A percentile compares a stretch with the other conserved stretches of the same genome.
phyloP scores from a whole-genome alignment of 2,329 filamentous ascomycete genomes.

The Monosporascus cannonballus region DNA sequence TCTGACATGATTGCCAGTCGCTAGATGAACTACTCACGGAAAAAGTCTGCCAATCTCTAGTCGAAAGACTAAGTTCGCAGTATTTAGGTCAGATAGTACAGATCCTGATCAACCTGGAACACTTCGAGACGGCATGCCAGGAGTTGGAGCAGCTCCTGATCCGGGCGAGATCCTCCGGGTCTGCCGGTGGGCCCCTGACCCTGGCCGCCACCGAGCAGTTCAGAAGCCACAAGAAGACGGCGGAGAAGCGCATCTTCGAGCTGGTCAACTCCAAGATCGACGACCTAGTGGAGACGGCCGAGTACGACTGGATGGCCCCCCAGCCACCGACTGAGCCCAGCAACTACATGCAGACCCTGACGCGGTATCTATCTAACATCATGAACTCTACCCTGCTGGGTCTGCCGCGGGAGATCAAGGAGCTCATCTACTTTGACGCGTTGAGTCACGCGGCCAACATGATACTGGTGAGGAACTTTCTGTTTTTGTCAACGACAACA shows the following conservation, averaged over 20 bases:
- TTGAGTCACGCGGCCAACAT: constrained; percentile 83
- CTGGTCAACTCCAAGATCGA: constrained; percentile 98
- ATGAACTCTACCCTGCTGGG: constrained; percentile 93
- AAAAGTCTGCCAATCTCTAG: constrained; percentile 85
- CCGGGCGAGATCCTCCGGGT: constrained; percentile 74
- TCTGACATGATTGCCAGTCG: constrained; percentile 44
- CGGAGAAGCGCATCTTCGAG: constrained; percentile 96
- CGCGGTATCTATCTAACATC: constrained; percentile 87
- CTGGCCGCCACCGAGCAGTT: constrained; percentile 83
- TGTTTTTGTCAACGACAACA: too few species aligned
- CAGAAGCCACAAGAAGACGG: constrained; percentile 84
- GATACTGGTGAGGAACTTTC: constrained; percentile 56
- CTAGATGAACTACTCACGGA: constrained; percentile 91
- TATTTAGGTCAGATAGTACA: constrained; percentile 98
- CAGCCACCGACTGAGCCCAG: constrained; percentile 66
- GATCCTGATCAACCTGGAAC: constrained; percentile 94
- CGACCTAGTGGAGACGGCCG: constrained; percentile 91
- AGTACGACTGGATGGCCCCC: constrained; percentile 77
- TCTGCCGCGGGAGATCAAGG: constrained; percentile 92
- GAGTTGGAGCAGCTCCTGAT: constrained; percentile 85
- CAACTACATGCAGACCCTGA: constrained; percentile 93
- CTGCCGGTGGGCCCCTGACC: constrained; percentile 72
- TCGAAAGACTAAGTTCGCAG: constrained; percentile 83
- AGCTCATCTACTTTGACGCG: constrained; percentile 96
- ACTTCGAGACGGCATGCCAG: constrained; percentile 89